Evolutionary conservation across 371 early-diverging fungal species (phyloP).

Genomic region (Mucor saturninus): DNA sequence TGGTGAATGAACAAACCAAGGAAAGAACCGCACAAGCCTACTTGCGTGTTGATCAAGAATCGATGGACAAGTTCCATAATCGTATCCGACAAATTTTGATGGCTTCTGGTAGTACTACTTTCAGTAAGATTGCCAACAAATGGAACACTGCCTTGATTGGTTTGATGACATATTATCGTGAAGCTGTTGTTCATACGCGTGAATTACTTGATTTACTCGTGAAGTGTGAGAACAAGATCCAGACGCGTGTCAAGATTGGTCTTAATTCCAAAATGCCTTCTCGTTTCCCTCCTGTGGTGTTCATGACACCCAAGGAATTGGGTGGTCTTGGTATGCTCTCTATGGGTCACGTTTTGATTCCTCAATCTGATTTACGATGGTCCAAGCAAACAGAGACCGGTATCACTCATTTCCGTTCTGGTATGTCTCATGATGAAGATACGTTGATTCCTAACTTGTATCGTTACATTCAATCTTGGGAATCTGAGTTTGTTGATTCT

Average conservation of each 20-base stretch:
- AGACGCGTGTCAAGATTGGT: slow-evolving; percentile 98
- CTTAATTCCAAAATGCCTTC: slow-evolving; percentile 99
- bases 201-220: slow-evolving; percentile 96
- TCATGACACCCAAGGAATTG: slow-evolving; percentile 80
- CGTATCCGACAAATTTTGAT: slow-evolving; percentile 97
- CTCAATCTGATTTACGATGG: slow-evolving; percentile 96
- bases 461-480: slow-evolving; percentile 98
- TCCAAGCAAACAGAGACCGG: slow-evolving; percentile 96
- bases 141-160: slow-evolving; percentile 96
- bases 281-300: slow-evolving; percentile 98
- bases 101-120: slow-evolving; percentile 97
- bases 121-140: slow-evolving; percentile 98
- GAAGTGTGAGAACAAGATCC: slow-evolving; percentile 97
- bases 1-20: slow-evolving; percentile 95
- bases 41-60: slow-evolving; percentile 93
- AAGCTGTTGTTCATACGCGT: slow-evolving; percentile 96
- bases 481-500: slow-evolving; percentile 97
- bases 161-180: slow-evolving; percentile 97
- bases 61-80: slow-evolving; percentile 92
- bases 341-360: slow-evolving; percentile 98
- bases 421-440: slow-evolving; percentile 98
- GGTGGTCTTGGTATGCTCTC: slow-evolving; percentile 99
- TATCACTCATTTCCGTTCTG: slow-evolving; percentile 97
- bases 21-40: slow-evolving; percentile 98
- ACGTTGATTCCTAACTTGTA: slow-evolving; percentile 97